phyloP scores from a whole-genome alignment of 2,329 filamentous ascomycete species.

The Hymenoscyphus scutula region DNA sequence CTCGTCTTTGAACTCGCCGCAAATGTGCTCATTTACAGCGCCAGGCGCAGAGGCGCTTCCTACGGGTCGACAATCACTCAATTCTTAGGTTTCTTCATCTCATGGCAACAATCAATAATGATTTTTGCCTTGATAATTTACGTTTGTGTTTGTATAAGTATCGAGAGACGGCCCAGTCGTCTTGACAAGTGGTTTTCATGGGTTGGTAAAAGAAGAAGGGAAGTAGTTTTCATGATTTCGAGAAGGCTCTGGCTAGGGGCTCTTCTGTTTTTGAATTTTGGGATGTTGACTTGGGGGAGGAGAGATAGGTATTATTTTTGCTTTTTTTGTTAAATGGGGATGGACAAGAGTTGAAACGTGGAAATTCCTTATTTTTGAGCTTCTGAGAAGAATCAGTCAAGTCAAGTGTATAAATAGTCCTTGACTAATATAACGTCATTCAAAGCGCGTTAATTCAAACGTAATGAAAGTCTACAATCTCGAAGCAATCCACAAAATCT shows the following conservation, averaged over 20 bases:
- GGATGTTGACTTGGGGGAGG: no score
- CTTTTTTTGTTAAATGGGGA: no score
- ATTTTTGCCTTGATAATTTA: background rate
- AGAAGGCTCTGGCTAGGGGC: background rate
- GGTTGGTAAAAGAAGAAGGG: background rate
- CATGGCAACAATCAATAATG: background rate
- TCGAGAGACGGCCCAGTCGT: background rate
- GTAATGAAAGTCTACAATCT: no score
- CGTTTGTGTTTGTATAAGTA: background rate
- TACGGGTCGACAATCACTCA: background rate
- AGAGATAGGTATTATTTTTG: no score
- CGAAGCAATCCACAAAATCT: no score
- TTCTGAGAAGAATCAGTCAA: no score
- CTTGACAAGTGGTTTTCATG: background rate
- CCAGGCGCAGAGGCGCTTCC: no score
- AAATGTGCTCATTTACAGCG: background rate
- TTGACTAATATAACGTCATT: no score
- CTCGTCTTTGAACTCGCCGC: background rate
- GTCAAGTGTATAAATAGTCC: no score
- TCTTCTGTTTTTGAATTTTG: background rate
- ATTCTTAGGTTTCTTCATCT: background rate
- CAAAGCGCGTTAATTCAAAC: no score
- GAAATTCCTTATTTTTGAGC: no score
- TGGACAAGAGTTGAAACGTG: no score
- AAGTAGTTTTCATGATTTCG: background rate